These are phyloP conservation scores for Ulmus americana DNA, from an alignment of 331 rosid genomes.

Conservation along the genomic window DNA sequence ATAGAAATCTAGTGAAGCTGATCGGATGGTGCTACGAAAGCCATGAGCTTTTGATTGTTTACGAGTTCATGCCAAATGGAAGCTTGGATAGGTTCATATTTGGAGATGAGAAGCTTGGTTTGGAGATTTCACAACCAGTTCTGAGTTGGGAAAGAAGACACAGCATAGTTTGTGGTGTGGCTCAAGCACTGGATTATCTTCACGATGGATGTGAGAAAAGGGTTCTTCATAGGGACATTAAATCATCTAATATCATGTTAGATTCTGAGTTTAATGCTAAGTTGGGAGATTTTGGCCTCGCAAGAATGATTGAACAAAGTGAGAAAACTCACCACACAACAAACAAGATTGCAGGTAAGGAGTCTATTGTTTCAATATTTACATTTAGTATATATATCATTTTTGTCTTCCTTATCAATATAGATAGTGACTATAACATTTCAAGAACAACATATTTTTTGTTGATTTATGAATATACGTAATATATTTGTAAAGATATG, in stretches of 20 bases:
- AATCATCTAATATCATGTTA: slow-evolving; percentile 68
- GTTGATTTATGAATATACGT: no score
- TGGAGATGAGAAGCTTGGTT: slow-evolving; percentile 10
- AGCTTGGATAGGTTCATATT: slow-evolving; percentile 61
- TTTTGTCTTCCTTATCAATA: no score
- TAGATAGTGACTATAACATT: no score
- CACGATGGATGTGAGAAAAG: slow-evolving; percentile 57
- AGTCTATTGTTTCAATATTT: no score
- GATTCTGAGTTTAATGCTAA: slow-evolving; percentile 47
- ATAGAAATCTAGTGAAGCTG: slow-evolving; percentile 61
- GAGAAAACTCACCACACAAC: slow-evolving; percentile 69
- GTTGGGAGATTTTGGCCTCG: slow-evolving; percentile 79
- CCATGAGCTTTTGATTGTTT: slow-evolving; percentile 56
- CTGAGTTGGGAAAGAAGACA: slow-evolving; percentile 48
- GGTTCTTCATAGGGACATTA: slow-evolving; percentile 72
- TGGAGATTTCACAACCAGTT: slow-evolving; percentile 4
- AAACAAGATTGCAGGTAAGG: slow-evolving; percentile 41
- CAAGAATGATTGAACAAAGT: slow-evolving; percentile 44
- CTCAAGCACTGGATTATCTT: slow-evolving; percentile 68
- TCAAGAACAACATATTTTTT: no score
- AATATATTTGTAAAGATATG: no score
- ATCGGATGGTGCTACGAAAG: slow-evolving; percentile 75
- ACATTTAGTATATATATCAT: no score
- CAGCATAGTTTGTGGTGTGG: slow-evolving; percentile 47
- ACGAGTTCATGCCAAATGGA: slow-evolving; percentile 71